These are phyloP conservation scores for Cucumis hystrix DNA, from an alignment of 306 rosid genomes.

Conservation along the genomic window DNA sequence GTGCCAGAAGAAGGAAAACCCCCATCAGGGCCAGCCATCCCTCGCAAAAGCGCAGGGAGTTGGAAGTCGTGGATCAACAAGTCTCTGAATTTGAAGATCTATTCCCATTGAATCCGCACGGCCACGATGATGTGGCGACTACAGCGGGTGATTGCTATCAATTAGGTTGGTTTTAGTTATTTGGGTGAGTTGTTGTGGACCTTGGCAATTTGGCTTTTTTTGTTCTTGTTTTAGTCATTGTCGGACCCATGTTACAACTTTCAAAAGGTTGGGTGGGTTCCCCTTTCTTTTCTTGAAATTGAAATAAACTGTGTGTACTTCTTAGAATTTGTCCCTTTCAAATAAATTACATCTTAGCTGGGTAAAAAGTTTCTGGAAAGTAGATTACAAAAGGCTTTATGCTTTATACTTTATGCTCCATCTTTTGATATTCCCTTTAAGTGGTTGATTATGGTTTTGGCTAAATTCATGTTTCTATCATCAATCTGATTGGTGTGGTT, in stretches of 20 bases:
- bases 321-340: neutral
- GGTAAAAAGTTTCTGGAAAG: neutral
- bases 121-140: neutral
- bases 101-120: constrained; percentile 35
- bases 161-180: constrained; percentile 1
- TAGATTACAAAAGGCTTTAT: neutral
- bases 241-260: neutral
- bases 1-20: constrained; percentile 8
- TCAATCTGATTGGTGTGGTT: neutral
- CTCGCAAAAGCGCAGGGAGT: constrained; percentile 45
- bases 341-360: neutral
- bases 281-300: neutral
- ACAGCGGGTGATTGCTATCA: neutral
- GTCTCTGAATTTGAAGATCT: constrained; percentile 54
- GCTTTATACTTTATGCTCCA: neutral
- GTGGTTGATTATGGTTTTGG: neutral
- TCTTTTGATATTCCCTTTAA: neutral
- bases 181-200: neutral
- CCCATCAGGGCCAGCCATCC: neutral
- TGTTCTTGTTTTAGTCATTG: neutral
- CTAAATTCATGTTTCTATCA: neutral
- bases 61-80: constrained; percentile 89
- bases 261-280: neutral
- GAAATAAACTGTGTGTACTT: neutral
- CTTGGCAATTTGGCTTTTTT: neutral